These are phyloP conservation scores for Cyclanthera cordifolia DNA, from an alignment of 306 rosid species.

Conservation along the genomic window DNA sequence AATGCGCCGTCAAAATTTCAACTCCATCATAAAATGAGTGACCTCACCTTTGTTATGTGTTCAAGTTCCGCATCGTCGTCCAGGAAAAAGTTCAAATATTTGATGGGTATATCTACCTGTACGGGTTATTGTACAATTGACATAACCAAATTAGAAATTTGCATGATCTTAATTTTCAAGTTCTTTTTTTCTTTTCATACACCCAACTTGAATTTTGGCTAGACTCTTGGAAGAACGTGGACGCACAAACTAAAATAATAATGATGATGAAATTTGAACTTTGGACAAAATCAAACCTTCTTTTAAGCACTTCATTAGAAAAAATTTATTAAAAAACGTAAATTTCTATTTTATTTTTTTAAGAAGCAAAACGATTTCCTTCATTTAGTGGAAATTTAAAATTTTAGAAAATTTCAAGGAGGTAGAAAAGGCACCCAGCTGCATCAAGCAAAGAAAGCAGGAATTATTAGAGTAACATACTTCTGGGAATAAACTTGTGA, in stretches of 20 bases:
- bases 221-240: not conserved
- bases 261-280: not conserved
- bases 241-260: not conserved
- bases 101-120: slow-evolving; percentile 90
- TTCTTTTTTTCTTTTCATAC: not conserved
- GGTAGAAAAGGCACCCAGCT: not conserved
- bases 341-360: not conserved
- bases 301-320: no score
- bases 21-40: slow-evolving; percentile 3
- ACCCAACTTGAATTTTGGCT: not conserved
- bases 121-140: slow-evolving; percentile 7
- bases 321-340: not conserved
- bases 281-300: not conserved
- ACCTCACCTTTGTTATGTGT: slow-evolving; percentile 46
- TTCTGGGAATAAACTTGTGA: not conserved
- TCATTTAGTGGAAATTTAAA: not conserved
- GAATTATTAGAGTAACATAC: not conserved
- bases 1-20: not conserved
- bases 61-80: slow-evolving; percentile 76
- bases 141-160: slow-evolving; percentile 7
- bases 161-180: slow-evolving; percentile 1
- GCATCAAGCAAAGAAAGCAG: no score
- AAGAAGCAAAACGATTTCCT: not conserved
- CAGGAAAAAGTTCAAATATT: slow-evolving; percentile 71
- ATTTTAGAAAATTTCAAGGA: not conserved